phyloP scores from a whole-genome alignment of 2,329 filamentous ascomycete genomes.

The Xylaria sp. region DNA sequence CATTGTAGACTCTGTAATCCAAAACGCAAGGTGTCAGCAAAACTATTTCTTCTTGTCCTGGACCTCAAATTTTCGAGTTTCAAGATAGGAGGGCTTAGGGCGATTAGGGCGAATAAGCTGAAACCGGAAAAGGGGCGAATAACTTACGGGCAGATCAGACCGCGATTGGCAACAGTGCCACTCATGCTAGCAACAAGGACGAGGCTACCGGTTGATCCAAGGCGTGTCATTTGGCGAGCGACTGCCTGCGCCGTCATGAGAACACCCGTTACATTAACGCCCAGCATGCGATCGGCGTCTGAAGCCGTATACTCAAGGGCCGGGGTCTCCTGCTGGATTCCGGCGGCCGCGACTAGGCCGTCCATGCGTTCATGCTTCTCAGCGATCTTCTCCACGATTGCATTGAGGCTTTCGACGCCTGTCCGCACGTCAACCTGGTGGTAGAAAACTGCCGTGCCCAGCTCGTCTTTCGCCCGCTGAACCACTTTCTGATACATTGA shows the following conservation, averaged over 20 bases:
- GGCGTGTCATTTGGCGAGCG: conserved; percentile 77
- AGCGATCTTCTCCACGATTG: conserved; percentile 75
- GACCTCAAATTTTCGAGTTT: neutral
- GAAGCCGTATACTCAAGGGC: conserved; percentile 83
- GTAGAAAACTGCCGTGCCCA: conserved; percentile 77
- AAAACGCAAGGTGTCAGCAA: neutral
- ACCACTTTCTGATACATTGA: conserved; percentile 74
- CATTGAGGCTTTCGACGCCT: conserved; percentile 74
- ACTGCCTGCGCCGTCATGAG: conserved; percentile 90
- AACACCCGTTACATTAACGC: conserved; percentile 86
- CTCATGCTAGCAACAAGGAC: conserved; percentile 78
- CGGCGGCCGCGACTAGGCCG: conserved; percentile 76
- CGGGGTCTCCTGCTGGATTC: conserved; percentile 83
- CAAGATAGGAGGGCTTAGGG: neutral
- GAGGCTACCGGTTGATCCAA: conserved; percentile 69
- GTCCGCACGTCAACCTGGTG: conserved; percentile 80
- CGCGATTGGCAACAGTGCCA: conserved; percentile 72
- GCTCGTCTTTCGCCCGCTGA: conserved; percentile 69
- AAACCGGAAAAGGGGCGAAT: neutral
- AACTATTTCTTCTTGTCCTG: neutral
- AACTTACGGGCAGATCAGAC: conserved; percentile 68
- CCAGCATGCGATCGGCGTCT: conserved; percentile 81
- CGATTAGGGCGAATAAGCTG: neutral
- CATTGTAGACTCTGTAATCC: conserved; percentile 73
- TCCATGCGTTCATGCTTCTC: conserved; percentile 77